Base-by-base conservation (phyloP, 305 asterid genomes). In the Fraxinus angustifolia region DNA sequence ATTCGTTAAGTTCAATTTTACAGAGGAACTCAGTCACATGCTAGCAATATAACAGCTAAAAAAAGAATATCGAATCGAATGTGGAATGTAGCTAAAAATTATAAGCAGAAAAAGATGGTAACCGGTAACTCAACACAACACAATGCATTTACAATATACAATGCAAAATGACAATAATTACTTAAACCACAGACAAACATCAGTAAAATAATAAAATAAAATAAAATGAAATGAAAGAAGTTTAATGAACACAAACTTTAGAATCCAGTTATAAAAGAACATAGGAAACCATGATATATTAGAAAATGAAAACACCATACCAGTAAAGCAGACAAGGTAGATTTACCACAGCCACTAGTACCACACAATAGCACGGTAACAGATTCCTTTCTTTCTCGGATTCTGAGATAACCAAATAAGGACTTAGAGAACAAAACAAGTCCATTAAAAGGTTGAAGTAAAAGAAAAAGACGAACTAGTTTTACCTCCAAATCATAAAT, bases 271-370 rank as follows among this genome's bases (percentile, higher is more conserved):
- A 26, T 67, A 12, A 26, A 16, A 26, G 36, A 26, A 62, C 21
- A 14, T 30, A 50, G 62, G 21, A 38, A 72, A 79, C 34, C 84
- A 35, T 33, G 78, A 79, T 4, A 80, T 73, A 79, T 2, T 1
- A 60, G 8, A 6, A 28, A 30, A 28, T 2, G 48, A 36, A 80
- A 72, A 79, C 82, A 33, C 79, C 89, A 85, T 89, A 96, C 99
- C 94, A 96, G 95, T 86, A 96, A 89, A 6, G 99, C 96, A 83
- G 99, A 96, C 85, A 95, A 88, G 23, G 99, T 95, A 80, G 99
- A 95, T 89, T 95, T 95, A 76, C 98, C 98, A 84, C 98, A 94
- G 81, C 98, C 98, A 83, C 99, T 96, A 14, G 99, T 92, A 76
- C 99, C 99, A 82, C 99, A 94, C 80, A 96, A 89, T 65, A 96